Base-by-base conservation (phyloP, 192 early-diverging fungal species). In the Dispira simplex region DNA sequence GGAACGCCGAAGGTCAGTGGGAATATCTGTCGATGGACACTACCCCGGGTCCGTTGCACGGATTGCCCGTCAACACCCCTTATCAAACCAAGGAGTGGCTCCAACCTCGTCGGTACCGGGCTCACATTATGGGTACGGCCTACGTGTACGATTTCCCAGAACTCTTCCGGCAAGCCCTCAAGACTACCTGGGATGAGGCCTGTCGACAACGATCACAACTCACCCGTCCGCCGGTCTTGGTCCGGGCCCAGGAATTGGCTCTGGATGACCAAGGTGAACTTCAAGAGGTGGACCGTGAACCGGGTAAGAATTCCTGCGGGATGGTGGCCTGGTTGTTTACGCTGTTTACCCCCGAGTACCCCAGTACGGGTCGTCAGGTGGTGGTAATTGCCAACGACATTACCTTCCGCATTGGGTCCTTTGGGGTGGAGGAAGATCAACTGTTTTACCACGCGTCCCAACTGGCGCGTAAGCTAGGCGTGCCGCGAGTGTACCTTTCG, bases 131-230 rank as follows among this genome's bases (percentile, higher is more conserved):
- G 84, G 93, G 92, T 63, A 99, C 96, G 4, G 97, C 94, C 13
- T 99, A 96, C 65, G 90, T 97, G 32, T 99, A 99, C 73, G 96
- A 99, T 71, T 99, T 97, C 82, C 91, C 93, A 16, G 94, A 95
- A 57, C 82, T 99, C 65, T 97, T 99, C 87, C 81, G 88, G 32
- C 84, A 92, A 67, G 86, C 90, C 1, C 72, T 90, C 45, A 85
- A 91, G 51, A 81, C 84, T 54, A 74, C 79, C 63, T 99, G 96
- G 96, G 74, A 73, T 53, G 28, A 54, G 11, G 77, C 80, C 18
- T 46, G 65, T 11, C 70, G 75, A 57, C 47, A 68, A 23, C 72
- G 78, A 52, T 27, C 78, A 26, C 53, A 64, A 9, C 60, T 79
- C 44, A 81, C 78, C 70, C 52, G 52, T 8, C 91, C 91, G 3